Evolutionary conservation across 2,329 filamentous ascomycete genomes (phyloP), one percentile per base, ranked within the genome.

Genomic region (Ophiostoma quercus): DNA sequence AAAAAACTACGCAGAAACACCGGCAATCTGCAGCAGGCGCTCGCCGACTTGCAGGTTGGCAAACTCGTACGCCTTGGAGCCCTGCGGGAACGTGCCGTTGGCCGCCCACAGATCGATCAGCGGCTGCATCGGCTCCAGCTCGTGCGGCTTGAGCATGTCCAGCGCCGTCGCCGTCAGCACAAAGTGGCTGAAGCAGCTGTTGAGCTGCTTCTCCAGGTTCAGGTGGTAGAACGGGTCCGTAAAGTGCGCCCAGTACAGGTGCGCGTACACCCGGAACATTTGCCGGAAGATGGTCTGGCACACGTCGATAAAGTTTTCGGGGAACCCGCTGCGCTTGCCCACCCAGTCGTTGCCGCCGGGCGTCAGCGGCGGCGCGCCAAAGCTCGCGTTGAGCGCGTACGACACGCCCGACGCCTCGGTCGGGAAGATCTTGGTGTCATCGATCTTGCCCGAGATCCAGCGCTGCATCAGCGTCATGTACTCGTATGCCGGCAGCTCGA

Each of bases 251-350:
- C 96, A 97, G 84, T 99, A 99, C 72, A 99, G 88, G 80, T 99
- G 95, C 66, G 95, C 90, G 77, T 99, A 99, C 75, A 97, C 94
- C 71, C 95, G 91, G 84, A 99, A 98, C 90, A 99, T 98, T 81
- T 97, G 95, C 76, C 94, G 91, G 83, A 97, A 94, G 76, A 97
- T 95, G 74, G 90, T 90, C 83, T 96, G 93, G 83, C 94, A 95
- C 75, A 97, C 93, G 72, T 90, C 88, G 75, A 94, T 85, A 79
- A 97, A 98, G 74, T 92, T 91, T 73, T 91, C 88, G 2, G 95
- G 95, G 79, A 99, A 99, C 3, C 94, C 94, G 72, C 92, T 95
- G 66, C 91, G 87, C 82, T 96, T 96, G 76, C 95, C 95, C 70
- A 97, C 85, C 92, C 93, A 72, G 72, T 89, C 65, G 66, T 41